These are phyloP conservation scores for Aspergillus pseudoglaucus DNA, from an alignment of 2,329 filamentous ascomycete genomes.

Conservation along the genomic window DNA sequence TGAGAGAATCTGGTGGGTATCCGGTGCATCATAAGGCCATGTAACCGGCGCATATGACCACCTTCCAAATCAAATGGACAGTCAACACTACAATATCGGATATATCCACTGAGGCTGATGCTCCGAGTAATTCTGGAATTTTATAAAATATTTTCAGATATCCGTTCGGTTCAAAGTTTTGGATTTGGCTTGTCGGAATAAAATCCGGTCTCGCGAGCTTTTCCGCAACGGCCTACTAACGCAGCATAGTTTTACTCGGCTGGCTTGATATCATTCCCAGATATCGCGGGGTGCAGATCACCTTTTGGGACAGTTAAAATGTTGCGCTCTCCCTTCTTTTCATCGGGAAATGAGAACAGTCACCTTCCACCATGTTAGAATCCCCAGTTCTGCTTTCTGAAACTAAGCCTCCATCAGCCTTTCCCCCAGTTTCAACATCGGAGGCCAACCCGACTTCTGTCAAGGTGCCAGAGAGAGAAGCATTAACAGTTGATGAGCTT, in stretches of 20 bases:
- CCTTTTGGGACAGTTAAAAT: background rate
- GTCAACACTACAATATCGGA: too few relatives aligned
- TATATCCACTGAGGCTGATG: too few relatives aligned
- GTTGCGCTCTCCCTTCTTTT: background rate
- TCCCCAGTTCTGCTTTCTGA: background rate
- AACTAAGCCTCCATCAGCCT: background rate
- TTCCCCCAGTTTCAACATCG: background rate
- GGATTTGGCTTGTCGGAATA: background rate
- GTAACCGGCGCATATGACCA: too few relatives aligned
- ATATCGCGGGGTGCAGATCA: background rate
- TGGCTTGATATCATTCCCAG: too few relatives aligned
- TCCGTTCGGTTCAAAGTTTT: background rate
- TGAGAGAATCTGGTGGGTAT: too few relatives aligned
- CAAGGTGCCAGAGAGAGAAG: constrained; percentile 4
- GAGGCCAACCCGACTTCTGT: background rate
- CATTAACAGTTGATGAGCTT: constrained; percentile 34
- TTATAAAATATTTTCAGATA: too few relatives aligned
- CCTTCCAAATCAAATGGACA: too few relatives aligned
- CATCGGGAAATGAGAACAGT: background rate
- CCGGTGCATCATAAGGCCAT: too few relatives aligned
- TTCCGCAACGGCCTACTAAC: background rate
- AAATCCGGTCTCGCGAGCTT: background rate
- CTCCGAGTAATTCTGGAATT: too few relatives aligned
- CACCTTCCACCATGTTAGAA: background rate
- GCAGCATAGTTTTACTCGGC: too few relatives aligned